These are phyloP conservation scores for Batrachochytrium dendrobatidis DNA, from an alignment of 371 early-diverging fungal species.

Conservation along the genomic window DNA sequence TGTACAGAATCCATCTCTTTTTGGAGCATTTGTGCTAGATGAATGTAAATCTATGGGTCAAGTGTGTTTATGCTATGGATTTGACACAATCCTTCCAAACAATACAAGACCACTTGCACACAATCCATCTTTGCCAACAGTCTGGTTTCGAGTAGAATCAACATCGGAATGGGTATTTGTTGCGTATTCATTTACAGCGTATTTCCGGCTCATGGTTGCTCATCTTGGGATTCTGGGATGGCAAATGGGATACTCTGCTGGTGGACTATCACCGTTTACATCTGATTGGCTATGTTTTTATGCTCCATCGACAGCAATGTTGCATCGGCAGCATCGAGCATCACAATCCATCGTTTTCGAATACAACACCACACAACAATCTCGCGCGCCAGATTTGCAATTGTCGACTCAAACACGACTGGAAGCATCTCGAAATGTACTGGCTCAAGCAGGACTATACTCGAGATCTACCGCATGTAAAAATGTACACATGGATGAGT, in stretches of 20 bases:
- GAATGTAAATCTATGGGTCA: constrained; percentile 12
- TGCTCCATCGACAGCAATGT: neutral
- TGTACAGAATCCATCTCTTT: no score
- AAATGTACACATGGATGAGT: no score
- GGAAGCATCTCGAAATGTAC: no score
- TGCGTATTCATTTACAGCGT: constrained; percentile 21
- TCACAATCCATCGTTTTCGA: no score
- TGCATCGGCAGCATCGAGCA: neutral
- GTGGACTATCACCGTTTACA: neutral
- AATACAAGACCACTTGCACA: neutral
- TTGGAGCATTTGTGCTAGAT: constrained; percentile 15
- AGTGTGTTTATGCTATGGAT: constrained; percentile 23
- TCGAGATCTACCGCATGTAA: no score
- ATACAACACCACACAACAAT: no score
- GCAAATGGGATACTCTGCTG: constrained; percentile 10
- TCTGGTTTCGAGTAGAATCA: neutral
- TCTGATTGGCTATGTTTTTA: neutral
- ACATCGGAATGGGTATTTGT: neutral
- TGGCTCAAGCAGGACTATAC: no score
- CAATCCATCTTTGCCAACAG: neutral
- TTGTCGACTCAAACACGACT: no score
- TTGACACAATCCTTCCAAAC: neutral
- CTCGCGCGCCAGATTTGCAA: no score
- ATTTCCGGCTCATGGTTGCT: constrained; percentile 23
- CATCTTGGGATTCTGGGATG: constrained; percentile 33